Conservation (phyloP, 495 filamentous ascomycete species). For the Alectoria sarmentosa region DNA sequence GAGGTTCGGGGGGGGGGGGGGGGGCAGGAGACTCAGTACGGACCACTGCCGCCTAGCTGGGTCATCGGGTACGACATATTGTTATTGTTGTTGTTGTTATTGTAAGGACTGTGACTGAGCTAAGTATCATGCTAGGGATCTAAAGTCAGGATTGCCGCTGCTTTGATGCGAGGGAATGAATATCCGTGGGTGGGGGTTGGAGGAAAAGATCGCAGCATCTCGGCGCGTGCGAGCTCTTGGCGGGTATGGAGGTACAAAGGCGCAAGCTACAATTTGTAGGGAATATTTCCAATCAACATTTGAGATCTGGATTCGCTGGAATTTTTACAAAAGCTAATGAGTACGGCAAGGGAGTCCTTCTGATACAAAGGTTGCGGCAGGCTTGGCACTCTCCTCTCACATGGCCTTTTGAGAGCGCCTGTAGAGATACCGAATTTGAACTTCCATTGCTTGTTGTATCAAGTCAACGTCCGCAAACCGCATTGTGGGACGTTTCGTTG, state of each 20-base stretch:
- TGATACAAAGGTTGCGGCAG: background rate
- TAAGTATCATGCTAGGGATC: background rate
- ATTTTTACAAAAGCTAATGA: background rate
- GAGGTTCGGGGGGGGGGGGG: background rate
- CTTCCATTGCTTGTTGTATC: background rate
- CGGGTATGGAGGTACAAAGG: too few relatives aligned
- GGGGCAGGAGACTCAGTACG: constrained; percentile 17
- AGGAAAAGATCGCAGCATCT: background rate
- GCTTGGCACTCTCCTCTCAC: background rate
- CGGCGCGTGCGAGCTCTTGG: background rate
- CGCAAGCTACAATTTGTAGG: too few relatives aligned
- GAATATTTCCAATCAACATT: too few relatives aligned
- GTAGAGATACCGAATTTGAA: background rate
- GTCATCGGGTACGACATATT: constrained; percentile 58
- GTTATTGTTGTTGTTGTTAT: constrained; percentile 20
- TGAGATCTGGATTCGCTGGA: background rate
- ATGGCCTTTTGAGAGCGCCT: background rate
- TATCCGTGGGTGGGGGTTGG: too few relatives aligned
- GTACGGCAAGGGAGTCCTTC: background rate
- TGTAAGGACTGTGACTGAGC: constrained; percentile 10
- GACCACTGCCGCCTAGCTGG: constrained; percentile 54
- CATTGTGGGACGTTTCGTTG: background rate
- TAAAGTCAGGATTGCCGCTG: background rate
- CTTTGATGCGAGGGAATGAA: background rate
- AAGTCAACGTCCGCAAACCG: background rate